Evolutionary conservation across 441 rosid genomes (phyloP).

Genomic region (Viola pubescens): DNA sequence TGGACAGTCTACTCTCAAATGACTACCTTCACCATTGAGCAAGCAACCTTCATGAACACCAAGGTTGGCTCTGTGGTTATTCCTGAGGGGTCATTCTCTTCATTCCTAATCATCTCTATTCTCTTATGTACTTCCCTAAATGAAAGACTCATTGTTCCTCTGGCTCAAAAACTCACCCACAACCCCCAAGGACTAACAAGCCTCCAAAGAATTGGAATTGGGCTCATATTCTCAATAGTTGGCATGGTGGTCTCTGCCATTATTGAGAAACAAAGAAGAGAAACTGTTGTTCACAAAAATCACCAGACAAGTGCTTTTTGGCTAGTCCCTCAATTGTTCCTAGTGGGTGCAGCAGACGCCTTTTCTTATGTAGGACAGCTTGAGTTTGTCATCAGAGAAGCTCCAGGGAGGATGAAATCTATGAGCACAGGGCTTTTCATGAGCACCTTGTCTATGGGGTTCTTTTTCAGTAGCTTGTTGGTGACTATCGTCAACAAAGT

Average conservation of each 20-base stretch:
- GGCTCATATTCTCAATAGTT: constrained; percentile 40
- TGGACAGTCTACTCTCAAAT: constrained; percentile 91
- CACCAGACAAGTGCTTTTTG: constrained; percentile 48
- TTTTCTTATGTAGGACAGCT: constrained; percentile 72
- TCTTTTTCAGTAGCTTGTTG: constrained; percentile 62
- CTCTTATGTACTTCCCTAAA: constrained; percentile 70
- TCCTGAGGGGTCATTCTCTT: constrained; percentile 64
- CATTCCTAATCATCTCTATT: constrained; percentile 68
- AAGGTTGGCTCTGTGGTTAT: constrained; percentile 64
- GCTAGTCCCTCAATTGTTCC: constrained; percentile 67
- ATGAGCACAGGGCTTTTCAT: constrained; percentile 84
- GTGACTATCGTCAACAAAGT: constrained; percentile 62
- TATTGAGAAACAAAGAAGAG: constrained; percentile 46
- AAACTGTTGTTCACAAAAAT: constrained; percentile 30
- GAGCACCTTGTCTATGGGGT: constrained; percentile 78
- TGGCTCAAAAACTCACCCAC: constrained; percentile 36
- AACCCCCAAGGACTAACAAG: constrained; percentile 73
- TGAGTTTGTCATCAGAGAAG: constrained; percentile 79
- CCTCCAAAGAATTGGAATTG: constrained; percentile 64
- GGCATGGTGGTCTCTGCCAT: constrained; percentile 70
- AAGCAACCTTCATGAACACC: constrained; percentile 79
- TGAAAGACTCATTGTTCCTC: constrained; percentile 48
- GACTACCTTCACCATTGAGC: constrained; percentile 81
- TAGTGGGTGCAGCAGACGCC: constrained; percentile 83
- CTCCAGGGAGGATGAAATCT: constrained; percentile 90